These are phyloP conservation scores for Kwoniella dejecticola DNA, from an alignment of 768 basidiomycete genomes.

Conservation along the genomic window DNA sequence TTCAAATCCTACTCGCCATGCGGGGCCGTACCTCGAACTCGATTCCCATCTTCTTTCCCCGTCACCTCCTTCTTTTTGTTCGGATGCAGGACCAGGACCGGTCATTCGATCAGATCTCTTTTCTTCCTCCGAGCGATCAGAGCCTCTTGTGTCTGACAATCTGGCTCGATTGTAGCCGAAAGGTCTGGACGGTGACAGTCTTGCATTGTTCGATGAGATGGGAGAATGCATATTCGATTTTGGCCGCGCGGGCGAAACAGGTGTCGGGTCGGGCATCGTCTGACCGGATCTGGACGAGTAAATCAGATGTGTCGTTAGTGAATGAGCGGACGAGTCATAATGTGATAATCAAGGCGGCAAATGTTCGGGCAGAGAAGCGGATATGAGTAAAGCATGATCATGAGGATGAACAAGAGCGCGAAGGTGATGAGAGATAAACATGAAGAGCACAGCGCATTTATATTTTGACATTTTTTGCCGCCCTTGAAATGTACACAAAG, in stretches of 20 bases:
- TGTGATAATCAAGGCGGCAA: neutral
- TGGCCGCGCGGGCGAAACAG: conserved; percentile 14
- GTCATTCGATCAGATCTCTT: conserved; percentile 9
- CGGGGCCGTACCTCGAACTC: conserved; percentile 19
- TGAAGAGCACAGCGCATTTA: too few species aligned
- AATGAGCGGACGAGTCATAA: neutral
- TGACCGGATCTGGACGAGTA: too few species aligned
- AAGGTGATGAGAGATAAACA: neutral
- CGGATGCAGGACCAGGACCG: neutral
- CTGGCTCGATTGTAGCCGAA: conserved; percentile 38
- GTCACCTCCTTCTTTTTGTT: conserved; percentile 3
- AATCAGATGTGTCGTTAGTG: neutral
- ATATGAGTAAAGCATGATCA: neutral
- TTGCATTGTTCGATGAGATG: neutral
- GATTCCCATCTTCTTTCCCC: conserved; percentile 9
- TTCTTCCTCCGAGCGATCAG: conserved; percentile 26
- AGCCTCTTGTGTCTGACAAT: conserved; percentile 40
- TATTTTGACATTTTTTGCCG: neutral
- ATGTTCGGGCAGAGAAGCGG: neutral
- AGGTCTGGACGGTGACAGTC: conserved; percentile 16
- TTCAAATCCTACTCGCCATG: conserved; percentile 37
- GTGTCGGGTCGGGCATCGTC: conserved; percentile 13
- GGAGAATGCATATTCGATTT: conserved; percentile 20
- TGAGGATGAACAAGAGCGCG: neutral
- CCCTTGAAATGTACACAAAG: neutral